A percentile compares a stretch with the other conserved stretches of the same genome.
These are phyloP conservation scores for Quercus ilex DNA, from an alignment of 306 rosid genomes.

Conservation along the genomic window DNA sequence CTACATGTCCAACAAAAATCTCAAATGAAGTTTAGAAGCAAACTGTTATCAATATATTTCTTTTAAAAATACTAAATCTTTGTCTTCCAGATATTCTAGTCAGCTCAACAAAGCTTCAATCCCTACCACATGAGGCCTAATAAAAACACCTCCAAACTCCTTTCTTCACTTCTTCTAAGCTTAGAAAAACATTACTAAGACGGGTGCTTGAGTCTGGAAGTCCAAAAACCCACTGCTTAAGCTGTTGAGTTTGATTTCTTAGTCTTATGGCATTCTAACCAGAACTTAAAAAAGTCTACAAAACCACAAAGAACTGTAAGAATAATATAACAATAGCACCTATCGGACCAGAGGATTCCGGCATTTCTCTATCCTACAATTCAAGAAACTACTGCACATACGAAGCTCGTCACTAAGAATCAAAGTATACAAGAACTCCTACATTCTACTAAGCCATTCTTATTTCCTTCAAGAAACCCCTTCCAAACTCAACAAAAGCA, in stretches of 20 bases:
- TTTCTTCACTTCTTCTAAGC: background rate
- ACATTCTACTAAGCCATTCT: slow-evolving; percentile 1
- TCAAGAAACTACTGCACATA: background rate
- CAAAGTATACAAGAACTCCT: background rate
- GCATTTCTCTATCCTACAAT: background rate
- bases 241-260: background rate
- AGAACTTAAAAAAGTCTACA: background rate
- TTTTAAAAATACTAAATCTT: background rate
- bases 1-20: background rate
- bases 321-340: background rate
- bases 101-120: background rate
- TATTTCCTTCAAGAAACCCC: background rate
- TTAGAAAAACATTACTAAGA: background rate
- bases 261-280: background rate
- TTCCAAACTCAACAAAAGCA: background rate
- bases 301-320: background rate
- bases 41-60: background rate
- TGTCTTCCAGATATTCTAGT: background rate
- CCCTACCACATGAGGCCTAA: background rate
- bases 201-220: background rate
- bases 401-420: background rate
- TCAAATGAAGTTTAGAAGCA: background rate
- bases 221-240: background rate
- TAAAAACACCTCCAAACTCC: background rate
- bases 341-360: background rate